Evolutionary conservation across 768 basidiomycete species (phyloP), one percentile per base, ranked within the genome.

Genomic region (Naganishia onofrii): DNA sequence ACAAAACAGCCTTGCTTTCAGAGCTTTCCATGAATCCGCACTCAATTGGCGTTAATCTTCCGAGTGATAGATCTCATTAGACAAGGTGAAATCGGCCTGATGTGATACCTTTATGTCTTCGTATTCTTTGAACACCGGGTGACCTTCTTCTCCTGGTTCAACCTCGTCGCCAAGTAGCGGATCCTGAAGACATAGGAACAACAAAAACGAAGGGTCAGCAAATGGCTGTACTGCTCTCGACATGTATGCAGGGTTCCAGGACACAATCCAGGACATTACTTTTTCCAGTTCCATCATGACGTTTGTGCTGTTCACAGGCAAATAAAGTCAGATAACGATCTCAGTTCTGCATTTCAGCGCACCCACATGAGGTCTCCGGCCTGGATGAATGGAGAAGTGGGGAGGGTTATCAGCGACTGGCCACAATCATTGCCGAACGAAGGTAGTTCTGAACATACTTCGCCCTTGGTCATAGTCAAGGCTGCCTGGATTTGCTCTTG

Each of bases 401-500:
- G 9, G 32, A 32, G 21, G 3, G n/a, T n/a, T 15, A 23, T 58
- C 3, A 58, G 31, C 34, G 4, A 42, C 21, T 12, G 1, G 34
- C 34, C 32, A 34, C 28, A 29, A 12, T 1, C n/a, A n/a, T n/a
- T n/a, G n/a, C 32, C 32, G 19, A 29, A 5, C 19, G 19, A 3
- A 21, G 29, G 26, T 4, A 55, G 21, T 28, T 15, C 36, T n/a
- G n/a, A n/a, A 29, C 60, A 4, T 44, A 63, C 60, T 29, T 63
- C 38, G 26, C 60, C 60, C 32, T 63, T 63, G 2, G 19, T 23
- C 60, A 63, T 63, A 6, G 9, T 63, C 42, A 63, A n/a, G 21
- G 38, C 36, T 12, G 15, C 42, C 26, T 63, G 46, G 17, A 32
- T 1, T 34, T 36, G 23, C 15, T 42, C 12, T 26, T 42, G 17